These are phyloP conservation scores for Tremellales sp. DNA, from an alignment of 1,284 basidiomycete genomes.

Conservation along the genomic window DNA sequence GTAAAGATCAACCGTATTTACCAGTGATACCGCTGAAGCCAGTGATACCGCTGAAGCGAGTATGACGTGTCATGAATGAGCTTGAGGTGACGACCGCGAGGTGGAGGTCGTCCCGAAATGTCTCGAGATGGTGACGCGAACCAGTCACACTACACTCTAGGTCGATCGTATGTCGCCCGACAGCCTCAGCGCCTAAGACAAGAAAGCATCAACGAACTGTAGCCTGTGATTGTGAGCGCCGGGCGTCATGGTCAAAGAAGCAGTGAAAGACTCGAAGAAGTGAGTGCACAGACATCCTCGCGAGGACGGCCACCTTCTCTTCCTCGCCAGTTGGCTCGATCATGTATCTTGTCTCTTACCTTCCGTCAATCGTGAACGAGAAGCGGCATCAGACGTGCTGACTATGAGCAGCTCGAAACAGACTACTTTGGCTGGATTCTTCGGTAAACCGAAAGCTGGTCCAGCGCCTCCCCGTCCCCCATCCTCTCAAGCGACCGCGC, in stretches of 20 bases:
- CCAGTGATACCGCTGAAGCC: no score
- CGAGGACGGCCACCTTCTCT: neutral
- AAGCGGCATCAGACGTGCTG: neutral
- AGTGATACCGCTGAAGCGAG: no score
- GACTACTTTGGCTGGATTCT: slow-evolving; percentile 49
- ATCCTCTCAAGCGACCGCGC: slow-evolving; percentile 5
- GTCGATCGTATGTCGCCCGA: no score
- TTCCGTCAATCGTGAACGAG: neutral
- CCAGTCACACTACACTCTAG: no score
- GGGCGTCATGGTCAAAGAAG: slow-evolving; percentile 13
- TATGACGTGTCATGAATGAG: no score
- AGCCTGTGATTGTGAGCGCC: no score
- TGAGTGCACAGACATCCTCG: slow-evolving; percentile 5
- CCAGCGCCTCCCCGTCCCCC: slow-evolving; percentile 12
- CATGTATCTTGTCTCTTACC: neutral
- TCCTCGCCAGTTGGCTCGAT: neutral
- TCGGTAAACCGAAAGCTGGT: slow-evolving; percentile 38
- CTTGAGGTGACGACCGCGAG: no score
- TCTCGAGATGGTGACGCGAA: no score
- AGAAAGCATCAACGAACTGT: no score
- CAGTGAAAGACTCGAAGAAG: slow-evolving; percentile 19
- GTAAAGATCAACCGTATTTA: no score
- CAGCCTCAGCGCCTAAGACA: no score
- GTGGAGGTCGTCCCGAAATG: no score
- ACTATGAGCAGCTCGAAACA: slow-evolving; percentile 33